These are phyloP conservation scores for Scorias spongiosa DNA, from an alignment of 2,329 filamentous ascomycete genomes.

Conservation along the genomic window DNA sequence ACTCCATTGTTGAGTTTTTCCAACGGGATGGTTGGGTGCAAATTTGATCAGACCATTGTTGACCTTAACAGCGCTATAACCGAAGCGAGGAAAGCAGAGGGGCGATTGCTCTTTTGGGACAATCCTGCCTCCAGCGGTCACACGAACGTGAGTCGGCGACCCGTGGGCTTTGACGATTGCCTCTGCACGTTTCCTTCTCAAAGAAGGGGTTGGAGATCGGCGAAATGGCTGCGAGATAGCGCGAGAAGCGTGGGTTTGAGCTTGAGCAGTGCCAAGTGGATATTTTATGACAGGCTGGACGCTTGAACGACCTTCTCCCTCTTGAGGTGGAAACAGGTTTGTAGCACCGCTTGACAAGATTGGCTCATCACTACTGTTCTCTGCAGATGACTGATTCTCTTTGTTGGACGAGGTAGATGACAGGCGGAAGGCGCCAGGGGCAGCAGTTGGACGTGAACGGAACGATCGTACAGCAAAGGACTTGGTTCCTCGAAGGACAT, in stretches of 20 bases:
- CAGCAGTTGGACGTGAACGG: slow-evolving; percentile 15
- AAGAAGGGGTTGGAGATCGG: slow-evolving; percentile 33
- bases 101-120: slow-evolving; percentile 32
- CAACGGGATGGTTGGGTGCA: slow-evolving; percentile 19
- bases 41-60: slow-evolving; percentile 24
- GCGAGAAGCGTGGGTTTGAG: slow-evolving; percentile 17
- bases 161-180: slow-evolving; percentile 36
- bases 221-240: slow-evolving; percentile 10
- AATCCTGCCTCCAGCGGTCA: slow-evolving; percentile 37
- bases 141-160: slow-evolving; percentile 34
- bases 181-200: slow-evolving; percentile 35
- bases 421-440: slow-evolving; percentile 14
- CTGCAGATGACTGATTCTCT: slow-evolving; percentile 14
- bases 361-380: background rate
- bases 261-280: background rate
- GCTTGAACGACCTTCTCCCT: background rate
- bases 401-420: slow-evolving; percentile 15
- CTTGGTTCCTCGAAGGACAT: slow-evolving; percentile 22
- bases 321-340: background rate
- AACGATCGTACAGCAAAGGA: slow-evolving; percentile 22
- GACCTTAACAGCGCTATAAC: slow-evolving; percentile 22
- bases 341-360: background rate
- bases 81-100: slow-evolving; percentile 23
- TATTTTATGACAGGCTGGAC: background rate
- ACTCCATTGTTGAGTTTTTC: slow-evolving; percentile 13